Conservation (phyloP, 1,139 yeast genomes). For the Oligophagozyma castellii region DNA sequence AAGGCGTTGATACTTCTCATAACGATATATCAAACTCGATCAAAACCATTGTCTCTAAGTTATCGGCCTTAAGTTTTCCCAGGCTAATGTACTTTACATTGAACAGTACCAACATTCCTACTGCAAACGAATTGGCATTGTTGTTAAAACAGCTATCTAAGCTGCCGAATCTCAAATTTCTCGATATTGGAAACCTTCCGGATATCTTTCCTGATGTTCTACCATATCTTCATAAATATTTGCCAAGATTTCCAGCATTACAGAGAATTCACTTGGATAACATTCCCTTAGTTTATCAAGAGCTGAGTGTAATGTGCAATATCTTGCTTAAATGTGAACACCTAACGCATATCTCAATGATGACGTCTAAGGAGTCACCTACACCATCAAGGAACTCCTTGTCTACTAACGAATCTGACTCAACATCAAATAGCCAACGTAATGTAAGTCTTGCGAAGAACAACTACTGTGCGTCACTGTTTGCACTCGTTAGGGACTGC, state of each 20-base stretch:
- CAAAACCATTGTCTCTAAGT: slow-evolving; percentile 26
- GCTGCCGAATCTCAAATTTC: slow-evolving; percentile 45
- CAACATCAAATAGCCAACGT: no score
- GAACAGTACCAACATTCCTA: slow-evolving; percentile 47
- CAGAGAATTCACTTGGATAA: slow-evolving; percentile 68
- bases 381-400: neutral
- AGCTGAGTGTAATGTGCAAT: slow-evolving; percentile 45
- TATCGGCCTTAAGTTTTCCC: slow-evolving; percentile 13
- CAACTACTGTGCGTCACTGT: slow-evolving; percentile 42
- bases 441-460: slow-evolving; percentile 22
- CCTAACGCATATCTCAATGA: slow-evolving; percentile 57
- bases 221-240: slow-evolving; percentile 42
- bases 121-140: slow-evolving; percentile 41
- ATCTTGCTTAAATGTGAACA: slow-evolving; percentile 52
- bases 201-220: slow-evolving; percentile 60
- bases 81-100: slow-evolving; percentile 43
- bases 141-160: slow-evolving; percentile 37
- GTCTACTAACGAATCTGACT: neutral
- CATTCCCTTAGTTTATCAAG: slow-evolving; percentile 45
- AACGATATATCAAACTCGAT: slow-evolving; percentile 53
- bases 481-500: slow-evolving; percentile 56
- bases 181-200: slow-evolving; percentile 68
- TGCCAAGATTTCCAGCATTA: slow-evolving; percentile 54
- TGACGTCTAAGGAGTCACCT: slow-evolving; percentile 12
- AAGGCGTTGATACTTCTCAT: slow-evolving; percentile 77